Base-by-base conservation (phyloP, 306 rosid genomes). In the Macrotyloma uniflorum region DNA sequence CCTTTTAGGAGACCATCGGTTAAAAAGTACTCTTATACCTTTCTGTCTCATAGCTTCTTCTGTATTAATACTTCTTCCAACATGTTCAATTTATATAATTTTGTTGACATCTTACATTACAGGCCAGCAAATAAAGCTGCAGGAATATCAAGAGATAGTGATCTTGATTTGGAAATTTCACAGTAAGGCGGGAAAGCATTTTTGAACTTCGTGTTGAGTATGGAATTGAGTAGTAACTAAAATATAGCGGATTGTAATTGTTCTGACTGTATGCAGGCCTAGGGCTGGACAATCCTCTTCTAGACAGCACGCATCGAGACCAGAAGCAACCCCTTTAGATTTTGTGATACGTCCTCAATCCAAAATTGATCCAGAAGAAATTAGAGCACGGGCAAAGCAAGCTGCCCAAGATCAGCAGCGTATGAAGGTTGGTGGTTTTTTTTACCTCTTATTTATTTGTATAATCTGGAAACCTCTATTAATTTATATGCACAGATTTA, bases 281-380 rank as follows among this genome's bases (percentile, higher is more conserved):
- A 96, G 89, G 69, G 85, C 98, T 74, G 87, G 99, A 51, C 93
- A 88, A 72, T 90, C 97, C 38, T 95, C 99, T 70, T 82, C 96
- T 30, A 82, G 96, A 78, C 96, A 87, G 75, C 94, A 85, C 22
- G 88, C 99, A 67, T 83, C 93, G 55, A 90, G 97, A 76, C 99
- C 98, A 0, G 99, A 93, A 86, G 99, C 99, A 49, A 91, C 97
- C 20, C 99, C 98, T 4, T 75, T 96, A 89, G 99, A 96, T 90
- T 96, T 93, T 82, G 67, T 96, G 65, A 87, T 96, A 74, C 98
- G 97, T 0, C 99, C 98, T 61, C 97, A 87, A 62, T 94, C 98
- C 66, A 94, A 92, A 87, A 83, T 94, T 83, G 98, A 94, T 70
- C 97, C 97, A 5, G 98, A 94, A 36, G 97, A 92, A 90, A 51